Evolutionary conservation across 177 flowering plant genomes (phyloP), one percentile per base, ranked within the genome.

Genomic region (Telopea speciosissima): DNA sequence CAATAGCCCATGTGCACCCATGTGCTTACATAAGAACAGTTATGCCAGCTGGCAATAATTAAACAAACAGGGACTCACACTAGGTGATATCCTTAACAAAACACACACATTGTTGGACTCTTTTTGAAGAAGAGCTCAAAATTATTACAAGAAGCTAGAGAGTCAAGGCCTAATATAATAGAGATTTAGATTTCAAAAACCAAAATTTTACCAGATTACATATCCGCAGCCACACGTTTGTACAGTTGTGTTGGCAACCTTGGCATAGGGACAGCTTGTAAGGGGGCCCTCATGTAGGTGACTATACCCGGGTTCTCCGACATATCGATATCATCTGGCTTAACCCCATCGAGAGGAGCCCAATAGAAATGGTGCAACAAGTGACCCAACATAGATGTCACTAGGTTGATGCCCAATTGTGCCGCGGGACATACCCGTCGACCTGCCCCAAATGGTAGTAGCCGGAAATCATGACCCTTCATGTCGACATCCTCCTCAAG

Each of bases 391-490:
- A 88, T 88, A 1, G 92, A 89, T 1, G 90, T 83, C 17, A 88
- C 91, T 83, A 93, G 65, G 72, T 86, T 84, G 73, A 91, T 84
- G 0, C 86, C 97, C 10, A 93, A 84, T 28, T 89, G 93, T 5
- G 93, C 93, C 9, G 97, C 93, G 0, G 98, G 95, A 77, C 93
- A 93, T 10, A 93, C 89, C n/a, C 97, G 70, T 62, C 98, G 82
- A 0, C 98, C 98, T 0, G 95, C 94, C 0, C 97, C 95, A 62
- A 93, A 93, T 0, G 98, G 97, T 12, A 93, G 77, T 42, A 93
- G 79, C 72, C 91, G 75, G 64, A 72, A 88, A 68, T 93, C 95
- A 62, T 85, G 90, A 9, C 97, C 98, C 81, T 89, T 91, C 86
- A 93, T 82, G 71, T 92, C 95, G 16, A 92, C 83, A 58, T 89